These are phyloP conservation scores for Lactarius sanguifluus DNA, from an alignment of 768 basidiomycete species.

Conservation along the genomic window DNA sequence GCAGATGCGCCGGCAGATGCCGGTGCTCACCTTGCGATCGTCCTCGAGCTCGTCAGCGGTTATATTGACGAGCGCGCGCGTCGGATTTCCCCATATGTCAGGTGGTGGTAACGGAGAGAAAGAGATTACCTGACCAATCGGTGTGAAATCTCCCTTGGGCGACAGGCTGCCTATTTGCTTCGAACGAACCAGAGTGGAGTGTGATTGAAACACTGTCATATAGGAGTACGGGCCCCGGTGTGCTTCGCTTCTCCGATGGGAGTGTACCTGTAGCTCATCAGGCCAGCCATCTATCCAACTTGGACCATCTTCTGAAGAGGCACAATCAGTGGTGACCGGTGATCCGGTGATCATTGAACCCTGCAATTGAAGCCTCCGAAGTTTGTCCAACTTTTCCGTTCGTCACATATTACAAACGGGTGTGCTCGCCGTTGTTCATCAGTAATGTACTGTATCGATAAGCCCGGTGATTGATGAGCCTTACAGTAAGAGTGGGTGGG, in stretches of 20 bases:
- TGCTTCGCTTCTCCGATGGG: not conserved
- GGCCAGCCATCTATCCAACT: not conserved
- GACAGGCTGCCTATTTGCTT: no score
- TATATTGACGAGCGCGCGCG: no score
- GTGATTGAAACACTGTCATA: not conserved
- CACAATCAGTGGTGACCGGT: constrained; percentile 1
- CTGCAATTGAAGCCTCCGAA: not conserved
- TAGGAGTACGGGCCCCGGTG: no score
- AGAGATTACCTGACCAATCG: no score
- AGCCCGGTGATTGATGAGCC: not conserved
- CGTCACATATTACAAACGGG: not conserved
- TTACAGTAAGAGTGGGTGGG: not conserved
- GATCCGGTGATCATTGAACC: not conserved
- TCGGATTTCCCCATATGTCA: constrained; percentile 32
- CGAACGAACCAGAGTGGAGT: not conserved
- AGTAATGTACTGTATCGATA: not conserved
- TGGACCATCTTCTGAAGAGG: not conserved
- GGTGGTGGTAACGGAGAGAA: no score
- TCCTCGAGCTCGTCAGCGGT: constrained; percentile 32
- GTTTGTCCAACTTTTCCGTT: not conserved
- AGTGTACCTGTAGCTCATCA: not conserved
- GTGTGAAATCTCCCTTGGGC: no score
- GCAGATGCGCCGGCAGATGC: no score
- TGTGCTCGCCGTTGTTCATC: not conserved
- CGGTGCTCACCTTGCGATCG: no score